Evolutionary conservation across 2,329 filamentous ascomycete genomes (phyloP).

Genomic region (Pseudocercospora pini-densiflorae): DNA sequence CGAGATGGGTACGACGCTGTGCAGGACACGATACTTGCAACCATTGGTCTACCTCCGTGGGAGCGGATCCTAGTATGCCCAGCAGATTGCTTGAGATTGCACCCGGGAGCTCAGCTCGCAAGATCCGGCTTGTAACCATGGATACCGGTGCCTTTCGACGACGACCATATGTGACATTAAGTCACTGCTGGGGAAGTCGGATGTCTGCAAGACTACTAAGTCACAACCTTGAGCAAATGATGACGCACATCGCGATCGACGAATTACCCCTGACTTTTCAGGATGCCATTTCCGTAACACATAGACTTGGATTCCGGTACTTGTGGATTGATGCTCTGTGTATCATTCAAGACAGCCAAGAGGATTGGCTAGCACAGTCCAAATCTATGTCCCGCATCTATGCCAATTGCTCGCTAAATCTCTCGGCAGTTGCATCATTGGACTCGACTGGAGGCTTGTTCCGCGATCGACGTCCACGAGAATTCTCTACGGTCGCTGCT

Average conservation of each 20-base stretch:
- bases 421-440: not conserved
- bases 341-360: conserved; percentile 19
- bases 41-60: too few species aligned
- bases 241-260: not conserved
- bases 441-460: not conserved
- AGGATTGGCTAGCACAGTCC: conserved; percentile 24
- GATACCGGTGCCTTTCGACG: too few species aligned
- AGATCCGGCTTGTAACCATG: too few species aligned
- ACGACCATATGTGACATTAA: conserved; percentile 1
- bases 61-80: too few species aligned
- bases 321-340: conserved; percentile 23
- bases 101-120: too few species aligned
- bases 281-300: not conserved
- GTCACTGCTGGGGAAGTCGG: conserved; percentile 1
- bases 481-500: too few species aligned
- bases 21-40: too few species aligned
- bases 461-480: not conserved
- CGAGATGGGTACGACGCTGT: too few species aligned
- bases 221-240: not conserved
- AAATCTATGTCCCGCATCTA: conserved; percentile 17
- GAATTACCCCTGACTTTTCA: not conserved
- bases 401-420: conserved; percentile 8
- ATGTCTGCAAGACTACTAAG: not conserved
- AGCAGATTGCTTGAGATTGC: too few species aligned
- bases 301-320: conserved; percentile 1